Base-by-base conservation (phyloP, 2,329 filamentous ascomycete genomes). In the Sordariomycetes sp. region DNA sequence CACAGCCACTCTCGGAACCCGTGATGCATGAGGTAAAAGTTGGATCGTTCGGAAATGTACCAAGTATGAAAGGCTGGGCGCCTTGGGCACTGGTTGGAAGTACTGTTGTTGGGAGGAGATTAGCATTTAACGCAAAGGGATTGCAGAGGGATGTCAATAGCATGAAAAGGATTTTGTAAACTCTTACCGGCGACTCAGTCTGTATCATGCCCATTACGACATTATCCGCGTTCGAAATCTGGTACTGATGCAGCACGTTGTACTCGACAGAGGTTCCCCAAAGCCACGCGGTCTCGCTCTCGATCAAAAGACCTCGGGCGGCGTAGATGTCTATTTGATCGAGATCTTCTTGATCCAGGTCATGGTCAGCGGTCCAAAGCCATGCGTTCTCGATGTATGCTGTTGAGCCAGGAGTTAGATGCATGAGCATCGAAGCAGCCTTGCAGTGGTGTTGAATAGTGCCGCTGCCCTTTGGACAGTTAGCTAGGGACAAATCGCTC, bases 391-490 rank as follows among this genome's bases (percentile, higher is more conserved):
- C 61, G 21, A 66, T 43, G 38, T 32, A 32, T 12, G 18, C 30
- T 5, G 18, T 32, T 10, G 35, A 23, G 16, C 53, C 31, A 0
- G 45, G 19, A 0, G 65, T 71, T 6, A 73, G 31, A 40, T 70
- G 68, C 3, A 73, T 43, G 23, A 71, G 42, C 15, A 71, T 40
- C 46, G 75, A 79, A 5, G 76, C 73, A 11, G 71, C 79, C 3
- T 70, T 64, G 49, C 79, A 84, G 11, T 67, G 57, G 4, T 61
- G 41, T 30, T 78, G 50, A 11, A 45, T 24, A 1, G 35, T 32
- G 5, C 38, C 38, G 8, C 39, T 36, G 1, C 33, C 8, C 31
- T 44, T 44, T 0, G 37, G 57, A 15, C 52, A 54, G 4, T 46
- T 35, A 7, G 33, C 26, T 2, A 29, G 16, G 2, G 40, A 33